A percentile compares a stretch with the other conserved stretches of the same genome.
Conservation (phyloP, 108 stramenopile species). For the Bacterosira constricta region DNA sequence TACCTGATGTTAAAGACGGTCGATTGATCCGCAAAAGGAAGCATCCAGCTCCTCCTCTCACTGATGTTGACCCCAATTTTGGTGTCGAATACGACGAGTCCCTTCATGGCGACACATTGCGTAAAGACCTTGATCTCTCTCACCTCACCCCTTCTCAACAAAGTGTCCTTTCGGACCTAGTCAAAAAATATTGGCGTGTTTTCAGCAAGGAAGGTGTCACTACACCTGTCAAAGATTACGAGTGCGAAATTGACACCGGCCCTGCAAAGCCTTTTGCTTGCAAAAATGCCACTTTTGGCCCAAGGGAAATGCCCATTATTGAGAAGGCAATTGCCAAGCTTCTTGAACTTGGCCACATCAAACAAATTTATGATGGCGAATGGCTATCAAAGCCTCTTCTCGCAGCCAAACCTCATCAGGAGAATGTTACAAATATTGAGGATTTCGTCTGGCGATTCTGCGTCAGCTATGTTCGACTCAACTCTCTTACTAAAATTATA, state of each 20-base stretch:
- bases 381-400: not conserved
- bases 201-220: not conserved
- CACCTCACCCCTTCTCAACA: not conserved
- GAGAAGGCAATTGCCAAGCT: not conserved
- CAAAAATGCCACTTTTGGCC: not conserved
- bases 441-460: not conserved
- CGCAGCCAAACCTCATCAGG: not conserved
- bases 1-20: not conserved
- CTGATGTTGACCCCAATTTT: not conserved
- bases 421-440: not conserved
- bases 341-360: not conserved
- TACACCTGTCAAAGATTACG: not conserved
- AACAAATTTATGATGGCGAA: not conserved
- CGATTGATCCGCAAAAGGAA: not conserved
- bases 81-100: not conserved
- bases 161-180: not conserved
- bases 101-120: not conserved
- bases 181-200: not conserved
- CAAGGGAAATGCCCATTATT: not conserved
- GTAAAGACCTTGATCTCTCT: not conserved
- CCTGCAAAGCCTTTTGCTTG: not conserved
- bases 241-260: not conserved
- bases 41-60: not conserved
- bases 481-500: not conserved
- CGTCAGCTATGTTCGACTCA: not conserved